These are phyloP conservation scores for Podospora conica DNA, from an alignment of 495 filamentous ascomycete species.

Conservation along the genomic window DNA sequence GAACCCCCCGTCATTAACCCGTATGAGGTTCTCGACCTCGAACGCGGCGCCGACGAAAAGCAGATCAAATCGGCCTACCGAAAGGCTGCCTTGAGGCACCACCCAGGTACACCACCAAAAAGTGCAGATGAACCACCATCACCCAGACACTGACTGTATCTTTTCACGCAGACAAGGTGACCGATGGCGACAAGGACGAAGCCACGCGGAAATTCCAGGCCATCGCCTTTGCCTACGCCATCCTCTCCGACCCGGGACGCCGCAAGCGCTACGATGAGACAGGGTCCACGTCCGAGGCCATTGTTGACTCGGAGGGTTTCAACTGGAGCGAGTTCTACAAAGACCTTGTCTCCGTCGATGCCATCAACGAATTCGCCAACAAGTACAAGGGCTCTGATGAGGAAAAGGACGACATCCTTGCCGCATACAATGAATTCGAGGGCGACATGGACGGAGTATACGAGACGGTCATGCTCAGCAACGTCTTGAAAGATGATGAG, in stretches of 20 bases:
- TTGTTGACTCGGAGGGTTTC: constrained; percentile 68
- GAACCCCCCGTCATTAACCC: constrained; percentile 60
- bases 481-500: constrained; percentile 79
- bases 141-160: neutral
- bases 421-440: constrained; percentile 60
- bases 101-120: constrained; percentile 62
- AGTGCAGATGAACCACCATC: neutral
- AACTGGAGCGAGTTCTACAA: constrained; percentile 84
- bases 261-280: constrained; percentile 83
- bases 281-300: constrained; percentile 74
- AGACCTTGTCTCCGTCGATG: constrained; percentile 60
- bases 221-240: constrained; percentile 88
- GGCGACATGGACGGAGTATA: constrained; percentile 74
- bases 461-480: constrained; percentile 75
- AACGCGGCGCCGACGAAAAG: constrained; percentile 54
- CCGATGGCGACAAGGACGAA: constrained; percentile 52
- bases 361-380: constrained; percentile 63
- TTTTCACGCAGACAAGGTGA: constrained; percentile 60
- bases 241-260: constrained; percentile 73
- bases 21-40: constrained; percentile 72
- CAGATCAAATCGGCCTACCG: constrained; percentile 86
- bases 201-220: constrained; percentile 79
- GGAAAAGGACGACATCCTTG: constrained; percentile 67
- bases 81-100: constrained; percentile 79
- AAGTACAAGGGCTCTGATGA: constrained; percentile 85